Evolutionary conservation across 2,329 filamentous ascomycete species (phyloP).

Genomic region (Fusarium sp.): DNA sequence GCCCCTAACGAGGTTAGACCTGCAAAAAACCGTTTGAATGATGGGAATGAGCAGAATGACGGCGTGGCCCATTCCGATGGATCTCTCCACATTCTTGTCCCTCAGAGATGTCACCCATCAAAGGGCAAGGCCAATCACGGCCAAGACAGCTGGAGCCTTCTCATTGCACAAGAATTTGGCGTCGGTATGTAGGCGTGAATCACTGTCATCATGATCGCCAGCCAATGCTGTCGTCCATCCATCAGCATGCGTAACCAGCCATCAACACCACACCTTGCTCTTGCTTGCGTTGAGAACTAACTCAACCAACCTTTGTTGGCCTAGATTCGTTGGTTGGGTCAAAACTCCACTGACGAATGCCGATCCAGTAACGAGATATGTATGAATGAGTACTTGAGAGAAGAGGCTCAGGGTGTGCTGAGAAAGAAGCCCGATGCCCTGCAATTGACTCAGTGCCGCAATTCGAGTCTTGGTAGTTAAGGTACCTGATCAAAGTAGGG

Average conservation of each 20-base stretch:
- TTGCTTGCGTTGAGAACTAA: neutral
- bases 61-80: constrained; percentile 25
- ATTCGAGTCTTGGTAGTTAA: neutral
- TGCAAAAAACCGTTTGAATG: constrained; percentile 5
- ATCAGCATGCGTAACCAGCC: constrained; percentile 1
- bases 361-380: neutral
- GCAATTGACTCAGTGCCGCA: neutral
- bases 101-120: neutral
- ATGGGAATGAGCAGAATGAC: constrained; percentile 6
- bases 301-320: neutral
- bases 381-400: neutral
- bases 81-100: constrained; percentile 12
- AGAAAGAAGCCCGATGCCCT: neutral
- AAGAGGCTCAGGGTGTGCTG: neutral
- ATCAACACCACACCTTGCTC: neutral
- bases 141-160: neutral
- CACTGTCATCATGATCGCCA: constrained; percentile 2
- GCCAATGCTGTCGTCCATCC: neutral
- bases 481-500: neutral
- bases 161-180: neutral
- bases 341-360: constrained; percentile 25
- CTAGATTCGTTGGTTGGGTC: constrained; percentile 13
- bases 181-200: constrained; percentile 6
- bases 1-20: neutral
- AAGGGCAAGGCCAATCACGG: neutral